Base-by-base conservation (phyloP, 441 rosid genomes). In the Pelargonium fulgidum region DNA sequence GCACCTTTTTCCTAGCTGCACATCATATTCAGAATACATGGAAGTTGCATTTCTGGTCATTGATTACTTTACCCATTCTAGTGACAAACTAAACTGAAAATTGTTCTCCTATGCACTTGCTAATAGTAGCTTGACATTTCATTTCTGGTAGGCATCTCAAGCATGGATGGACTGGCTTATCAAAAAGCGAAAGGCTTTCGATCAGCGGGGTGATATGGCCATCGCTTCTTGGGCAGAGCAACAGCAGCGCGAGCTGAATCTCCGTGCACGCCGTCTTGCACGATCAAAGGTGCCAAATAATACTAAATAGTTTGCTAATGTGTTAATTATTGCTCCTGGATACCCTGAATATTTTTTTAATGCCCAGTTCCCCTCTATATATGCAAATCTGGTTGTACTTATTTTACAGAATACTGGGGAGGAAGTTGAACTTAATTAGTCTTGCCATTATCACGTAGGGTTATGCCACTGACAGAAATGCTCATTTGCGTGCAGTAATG, bases 141-240 rank as follows among this genome's bases (percentile, higher is more conserved):
- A 54, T 10, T 69, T 74, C 66, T 68, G 67, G 41, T 78, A 93
- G 98, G 99, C 99, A 70, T 90, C 97, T 41, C 87, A 89, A 86
- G 97, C 97, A 68, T 94, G 99, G 99, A 91, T 85, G 94, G 93
- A 94, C 64, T 94, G 97, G 97, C 83, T 92, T 45, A 84, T 89
- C 73, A 90, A 90, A 76, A 94, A 87, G 75, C 80, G 97, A 72
- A 94, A 89, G 81, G 97, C 99, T 29, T 94, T 92, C 82, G 94
- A 91, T 81, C 97, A 91, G 73, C 89, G 90, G 62, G 99, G 99
- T 9, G 94, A 91, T 75, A 88, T 90, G 97, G 96, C 99, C 10
- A 73, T 94, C 76, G 84, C 92, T 26, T 92, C 94, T 72, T 94
- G 99, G 97, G 97, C 97, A 54, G 99, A 94, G 76, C 97, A 94